phyloP scores from a whole-genome alignment of 371 early-diverging fungal genomes.

The Mortierella sp. region DNA sequence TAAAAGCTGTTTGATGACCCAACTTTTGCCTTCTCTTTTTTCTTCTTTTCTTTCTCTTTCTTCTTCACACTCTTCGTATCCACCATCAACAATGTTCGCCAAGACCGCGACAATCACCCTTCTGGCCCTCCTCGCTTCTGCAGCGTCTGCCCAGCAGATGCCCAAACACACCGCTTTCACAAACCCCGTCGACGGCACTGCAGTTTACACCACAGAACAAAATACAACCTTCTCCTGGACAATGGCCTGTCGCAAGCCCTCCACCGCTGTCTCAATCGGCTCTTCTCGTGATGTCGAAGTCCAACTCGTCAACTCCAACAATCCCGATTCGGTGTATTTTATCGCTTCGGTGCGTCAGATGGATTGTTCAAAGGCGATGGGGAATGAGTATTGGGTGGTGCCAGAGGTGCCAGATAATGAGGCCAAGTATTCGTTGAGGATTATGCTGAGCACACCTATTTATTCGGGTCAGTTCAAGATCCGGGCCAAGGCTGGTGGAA shows the following conservation, averaged over 20 bases:
- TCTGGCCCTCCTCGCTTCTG: slow-evolving; percentile 24
- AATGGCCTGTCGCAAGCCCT: slow-evolving; percentile 20
- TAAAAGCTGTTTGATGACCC: background rate
- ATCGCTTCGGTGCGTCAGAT: slow-evolving; percentile 64
- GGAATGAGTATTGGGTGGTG: slow-evolving; percentile 33
- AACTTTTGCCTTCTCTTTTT: background rate
- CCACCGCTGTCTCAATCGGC: slow-evolving; percentile 3
- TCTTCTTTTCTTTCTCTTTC: background rate
- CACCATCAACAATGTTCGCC: slow-evolving; percentile 31
- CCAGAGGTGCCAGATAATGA: slow-evolving; percentile 12
- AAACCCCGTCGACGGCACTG: slow-evolving; percentile 26
- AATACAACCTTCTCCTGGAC: slow-evolving; percentile 31
- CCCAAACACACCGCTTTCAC: slow-evolving; percentile 46
- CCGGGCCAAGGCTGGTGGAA: slow-evolving; percentile 1
- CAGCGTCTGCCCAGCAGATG: slow-evolving; percentile 42
- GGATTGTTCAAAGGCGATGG: slow-evolving; percentile 32
- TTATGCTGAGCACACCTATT: slow-evolving; percentile 11
- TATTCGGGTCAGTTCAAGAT: slow-evolving; percentile 50
- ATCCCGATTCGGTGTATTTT: slow-evolving; percentile 74
- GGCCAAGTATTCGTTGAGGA: slow-evolving; percentile 38
- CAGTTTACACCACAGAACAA: slow-evolving; percentile 13
- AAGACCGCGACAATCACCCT: slow-evolving; percentile 36
- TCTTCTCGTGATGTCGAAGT: slow-evolving; percentile 27
- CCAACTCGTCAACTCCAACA: slow-evolving; percentile 66
- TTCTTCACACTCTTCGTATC: background rate